Evolutionary conservation across 2,329 filamentous ascomycete species (phyloP).

Genomic region (Akanthomyces lecanii): DNA sequence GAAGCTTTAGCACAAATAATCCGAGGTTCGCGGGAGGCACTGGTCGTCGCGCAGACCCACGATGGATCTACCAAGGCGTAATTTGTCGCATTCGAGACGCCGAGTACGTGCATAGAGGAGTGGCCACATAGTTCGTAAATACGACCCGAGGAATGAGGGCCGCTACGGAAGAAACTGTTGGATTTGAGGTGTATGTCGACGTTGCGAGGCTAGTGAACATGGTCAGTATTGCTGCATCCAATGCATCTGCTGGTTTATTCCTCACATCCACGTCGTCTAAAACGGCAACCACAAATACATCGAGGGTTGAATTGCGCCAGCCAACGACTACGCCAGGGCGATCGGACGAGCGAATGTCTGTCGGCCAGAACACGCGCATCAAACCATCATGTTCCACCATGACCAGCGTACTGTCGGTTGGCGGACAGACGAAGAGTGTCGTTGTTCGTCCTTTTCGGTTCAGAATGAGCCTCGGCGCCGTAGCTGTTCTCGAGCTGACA

Average conservation of each 20-base stretch:
- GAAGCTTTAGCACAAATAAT: conserved; percentile 69
- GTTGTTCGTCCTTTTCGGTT: conserved; percentile 23
- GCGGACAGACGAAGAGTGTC: conserved; percentile 19
- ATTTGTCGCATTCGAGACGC: conserved; percentile 65
- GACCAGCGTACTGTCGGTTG: conserved; percentile 35
- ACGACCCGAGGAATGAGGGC: conserved; percentile 71
- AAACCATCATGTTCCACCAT: conserved; percentile 78
- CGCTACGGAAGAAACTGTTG: conserved; percentile 78
- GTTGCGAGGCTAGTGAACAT: conserved; percentile 55
- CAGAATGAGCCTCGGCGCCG: conserved; percentile 92
- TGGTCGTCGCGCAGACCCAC: conserved; percentile 61
- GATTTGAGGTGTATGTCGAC: conserved; percentile 85
- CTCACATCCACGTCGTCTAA: conserved; percentile 86
- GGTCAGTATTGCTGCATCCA: conserved; percentile 23
- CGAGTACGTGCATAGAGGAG: conserved; percentile 78
- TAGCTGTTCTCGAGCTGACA: conserved; percentile 93
- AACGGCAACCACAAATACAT: conserved; percentile 85
- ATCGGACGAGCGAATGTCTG: conserved; percentile 69
- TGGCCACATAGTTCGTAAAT: conserved; percentile 84
- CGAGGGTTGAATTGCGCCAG: conserved; percentile 88
- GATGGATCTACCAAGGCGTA: conserved; percentile 55
- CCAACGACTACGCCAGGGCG: conserved; percentile 84
- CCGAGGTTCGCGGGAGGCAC: conserved; percentile 55
- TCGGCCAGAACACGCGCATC: conserved; percentile 98
- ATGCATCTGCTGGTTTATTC: conserved; percentile 1